Evolutionary conservation across 2,329 filamentous ascomycete species (phyloP).

Genomic region (Fusarium sp.): DNA sequence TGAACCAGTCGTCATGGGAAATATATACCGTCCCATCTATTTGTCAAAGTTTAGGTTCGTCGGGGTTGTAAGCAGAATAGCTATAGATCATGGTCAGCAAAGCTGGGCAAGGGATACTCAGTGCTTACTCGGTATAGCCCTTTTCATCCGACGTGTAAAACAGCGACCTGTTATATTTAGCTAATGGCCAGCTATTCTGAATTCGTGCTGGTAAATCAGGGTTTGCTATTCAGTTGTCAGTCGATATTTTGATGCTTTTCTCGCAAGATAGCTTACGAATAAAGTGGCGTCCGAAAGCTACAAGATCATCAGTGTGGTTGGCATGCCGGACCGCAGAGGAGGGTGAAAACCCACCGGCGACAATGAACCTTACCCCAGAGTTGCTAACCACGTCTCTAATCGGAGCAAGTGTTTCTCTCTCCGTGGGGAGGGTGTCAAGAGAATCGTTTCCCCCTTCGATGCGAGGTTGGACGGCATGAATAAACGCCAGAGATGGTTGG

Average conservation of each 20-base stretch:
- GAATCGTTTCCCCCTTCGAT: slow-evolving; percentile 60
- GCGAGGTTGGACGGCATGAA: slow-evolving; percentile 72
- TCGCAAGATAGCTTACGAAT: slow-evolving; percentile 36
- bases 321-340: slow-evolving; percentile 50
- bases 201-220: slow-evolving; percentile 45
- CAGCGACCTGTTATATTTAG: slow-evolving; percentile 39
- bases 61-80: slow-evolving; percentile 34
- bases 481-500: slow-evolving; percentile 69
- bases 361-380: slow-evolving; percentile 46
- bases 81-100: slow-evolving; percentile 20
- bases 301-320: slow-evolving; percentile 51
- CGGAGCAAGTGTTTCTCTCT: slow-evolving; percentile 51
- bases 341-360: slow-evolving; percentile 54
- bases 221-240: slow-evolving; percentile 40
- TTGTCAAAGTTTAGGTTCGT: not conserved
- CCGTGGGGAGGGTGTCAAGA: slow-evolving; percentile 48
- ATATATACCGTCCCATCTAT: not conserved
- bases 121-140: slow-evolving; percentile 44
- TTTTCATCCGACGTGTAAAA: slow-evolving; percentile 40
- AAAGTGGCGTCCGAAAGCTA: slow-evolving; percentile 54
- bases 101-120: not conserved
- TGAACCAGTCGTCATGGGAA: too few relatives aligned
- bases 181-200: slow-evolving; percentile 43
- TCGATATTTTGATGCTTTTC: not conserved
- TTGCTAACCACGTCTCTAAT: slow-evolving; percentile 51